Evolutionary conservation across 805 yeast species (phyloP).

Genomic region (Yarrowia alimentaria): DNA sequence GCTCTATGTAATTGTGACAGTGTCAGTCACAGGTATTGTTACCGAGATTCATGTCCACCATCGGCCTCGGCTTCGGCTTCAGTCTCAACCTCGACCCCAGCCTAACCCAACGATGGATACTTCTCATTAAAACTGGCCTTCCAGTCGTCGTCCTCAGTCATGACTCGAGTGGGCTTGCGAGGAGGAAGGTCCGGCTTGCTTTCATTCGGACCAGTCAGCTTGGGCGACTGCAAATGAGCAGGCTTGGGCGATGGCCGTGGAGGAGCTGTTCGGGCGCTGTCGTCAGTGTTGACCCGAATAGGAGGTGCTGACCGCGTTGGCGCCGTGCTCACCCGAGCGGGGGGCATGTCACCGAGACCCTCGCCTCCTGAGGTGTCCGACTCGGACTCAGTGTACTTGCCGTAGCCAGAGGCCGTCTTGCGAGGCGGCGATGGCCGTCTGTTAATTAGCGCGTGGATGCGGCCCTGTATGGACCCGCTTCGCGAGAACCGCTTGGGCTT

Average conservation of each 20-base stretch:
- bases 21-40: too few relatives aligned
- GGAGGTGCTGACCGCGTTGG: too few relatives aligned
- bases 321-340: constrained; percentile 1
- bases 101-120: constrained; percentile 35
- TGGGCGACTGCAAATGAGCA: constrained; percentile 34
- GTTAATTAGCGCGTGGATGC: constrained; percentile 39
- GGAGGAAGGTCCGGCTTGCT: constrained; percentile 25
- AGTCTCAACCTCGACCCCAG: too few relatives aligned
- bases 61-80: too few relatives aligned
- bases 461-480: constrained; percentile 41
- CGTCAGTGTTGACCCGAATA: constrained; percentile 2
- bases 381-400: constrained; percentile 57
- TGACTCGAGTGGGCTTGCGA: constrained; percentile 19
- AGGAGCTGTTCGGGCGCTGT: constrained; percentile 19
- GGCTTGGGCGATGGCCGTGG: constrained; percentile 34
- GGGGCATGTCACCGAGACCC: constrained; percentile 22
- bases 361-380: constrained; percentile 26
- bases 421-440: constrained; percentile 45
- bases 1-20: too few relatives aligned
- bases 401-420: constrained; percentile 79
- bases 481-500: constrained; percentile 34
- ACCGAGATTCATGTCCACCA: too few relatives aligned
- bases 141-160: constrained; percentile 35
- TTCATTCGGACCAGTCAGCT: constrained; percentile 13
- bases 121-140: constrained; percentile 34